Percentiles rank a stretch among this genome's conserved stretches.
phyloP scores from a whole-genome alignment of 1,284 basidiomycete genomes.

The Apiotrichum brassicae region DNA sequence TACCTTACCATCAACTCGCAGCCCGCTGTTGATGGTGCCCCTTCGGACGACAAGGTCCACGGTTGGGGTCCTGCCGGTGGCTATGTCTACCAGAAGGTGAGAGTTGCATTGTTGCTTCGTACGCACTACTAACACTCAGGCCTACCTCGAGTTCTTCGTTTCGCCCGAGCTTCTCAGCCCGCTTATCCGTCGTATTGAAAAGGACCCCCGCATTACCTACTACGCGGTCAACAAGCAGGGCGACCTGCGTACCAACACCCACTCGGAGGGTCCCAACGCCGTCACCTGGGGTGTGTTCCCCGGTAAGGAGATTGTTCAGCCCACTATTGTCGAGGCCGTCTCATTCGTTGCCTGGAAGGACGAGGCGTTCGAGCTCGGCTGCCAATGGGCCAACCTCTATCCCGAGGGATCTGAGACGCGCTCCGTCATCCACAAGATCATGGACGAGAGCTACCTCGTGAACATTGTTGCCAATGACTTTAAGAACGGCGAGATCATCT shows the following conservation, averaged over 20 bases:
- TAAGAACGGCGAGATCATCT: conserved; percentile 75
- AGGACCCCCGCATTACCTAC: conserved; percentile 87
- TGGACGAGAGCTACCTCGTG: conserved; percentile 80
- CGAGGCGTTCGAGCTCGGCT: conserved; percentile 91
- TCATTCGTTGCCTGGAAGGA: conserved; percentile 54
- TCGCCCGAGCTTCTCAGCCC: conserved; percentile 64
- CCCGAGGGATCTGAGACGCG: conserved; percentile 68
- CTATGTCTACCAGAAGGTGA: conserved; percentile 87
- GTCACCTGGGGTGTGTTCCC: conserved; percentile 99
- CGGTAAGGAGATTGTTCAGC: conserved; percentile 94
- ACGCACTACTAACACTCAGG: conserved; percentile 44
- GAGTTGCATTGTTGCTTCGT: no score
- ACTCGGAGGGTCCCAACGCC: conserved; percentile 91
- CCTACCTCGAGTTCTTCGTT: conserved; percentile 96
- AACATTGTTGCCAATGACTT: conserved; percentile 98
- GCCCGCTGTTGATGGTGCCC: conserved; percentile 88
- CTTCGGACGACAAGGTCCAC: conserved; percentile 75
- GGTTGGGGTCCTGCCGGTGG: conserved; percentile 89
- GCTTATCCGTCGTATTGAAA: conserved; percentile 78
- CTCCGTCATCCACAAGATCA: conserved; percentile 67
- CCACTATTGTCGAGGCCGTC: conserved; percentile 91
- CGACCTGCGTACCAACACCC: conserved; percentile 90
- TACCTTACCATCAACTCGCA: conserved; percentile 98
- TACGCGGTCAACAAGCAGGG: conserved; percentile 70
- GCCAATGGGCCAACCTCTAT: conserved; percentile 89